Evolutionary conservation across 2,329 filamentous ascomycete species (phyloP).

Genomic region (Geoglossum cookeanum): DNA sequence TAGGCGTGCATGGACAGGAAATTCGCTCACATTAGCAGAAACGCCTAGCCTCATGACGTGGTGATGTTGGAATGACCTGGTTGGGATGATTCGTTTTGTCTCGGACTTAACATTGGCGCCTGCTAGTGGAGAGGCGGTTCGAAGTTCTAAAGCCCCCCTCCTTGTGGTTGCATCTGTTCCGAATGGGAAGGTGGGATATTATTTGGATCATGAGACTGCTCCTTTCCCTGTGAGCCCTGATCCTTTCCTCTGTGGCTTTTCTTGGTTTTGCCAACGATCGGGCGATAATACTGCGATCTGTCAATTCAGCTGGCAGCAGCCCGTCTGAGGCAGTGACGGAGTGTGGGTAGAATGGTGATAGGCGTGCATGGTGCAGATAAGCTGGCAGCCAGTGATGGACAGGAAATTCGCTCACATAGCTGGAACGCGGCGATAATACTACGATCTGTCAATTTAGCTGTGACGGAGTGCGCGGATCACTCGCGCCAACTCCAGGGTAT

Average conservation of each 20-base stretch:
- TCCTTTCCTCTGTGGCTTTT: background rate
- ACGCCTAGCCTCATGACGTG: background rate
- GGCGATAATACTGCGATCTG: background rate
- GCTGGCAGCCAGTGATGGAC: too few relatives aligned
- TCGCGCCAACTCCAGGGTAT: too few relatives aligned
- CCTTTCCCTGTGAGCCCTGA: background rate
- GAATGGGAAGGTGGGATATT: background rate
- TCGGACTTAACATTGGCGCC: background rate
- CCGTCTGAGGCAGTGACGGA: background rate
- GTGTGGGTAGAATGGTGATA: too few relatives aligned
- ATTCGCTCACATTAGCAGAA: background rate
- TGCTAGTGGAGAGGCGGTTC: background rate
- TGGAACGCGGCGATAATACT: too few relatives aligned
- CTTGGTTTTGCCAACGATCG: background rate
- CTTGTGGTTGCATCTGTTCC: background rate
- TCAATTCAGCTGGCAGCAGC: background rate
- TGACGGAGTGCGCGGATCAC: too few relatives aligned
- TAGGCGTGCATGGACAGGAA: background rate
- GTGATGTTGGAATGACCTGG: background rate
- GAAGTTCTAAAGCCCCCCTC: background rate
- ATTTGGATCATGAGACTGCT: background rate
- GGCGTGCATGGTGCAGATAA: too few relatives aligned
- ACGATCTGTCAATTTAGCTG: too few relatives aligned
- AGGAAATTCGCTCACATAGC: too few relatives aligned
- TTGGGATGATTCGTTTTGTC: background rate